Conservation (phyloP, 371 early-diverging fungal genomes). For the Cokeromyces recurvatus region DNA sequence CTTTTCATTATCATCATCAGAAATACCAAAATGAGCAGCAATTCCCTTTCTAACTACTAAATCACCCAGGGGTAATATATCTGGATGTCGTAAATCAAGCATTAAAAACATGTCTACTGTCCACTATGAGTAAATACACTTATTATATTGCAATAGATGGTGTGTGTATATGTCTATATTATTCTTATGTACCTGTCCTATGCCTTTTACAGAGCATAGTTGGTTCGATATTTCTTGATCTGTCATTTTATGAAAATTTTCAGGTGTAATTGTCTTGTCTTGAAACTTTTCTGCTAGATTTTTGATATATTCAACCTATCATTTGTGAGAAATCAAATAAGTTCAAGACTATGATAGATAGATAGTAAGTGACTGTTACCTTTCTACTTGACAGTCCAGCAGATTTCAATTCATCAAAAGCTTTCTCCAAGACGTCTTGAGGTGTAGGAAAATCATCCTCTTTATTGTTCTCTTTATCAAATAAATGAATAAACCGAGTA, state of each 20-base stretch:
- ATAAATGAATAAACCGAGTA: slow-evolving; percentile 34
- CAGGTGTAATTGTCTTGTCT: slow-evolving; percentile 32
- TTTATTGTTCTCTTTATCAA: slow-evolving; percentile 19
- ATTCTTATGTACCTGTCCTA: slow-evolving; percentile 42
- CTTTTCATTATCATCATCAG: neutral
- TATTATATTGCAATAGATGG: neutral
- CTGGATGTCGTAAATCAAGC: slow-evolving; percentile 50
- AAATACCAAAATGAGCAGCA: slow-evolving; percentile 27
- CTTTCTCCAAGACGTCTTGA: slow-evolving; percentile 23
- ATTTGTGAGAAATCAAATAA: too few relatives aligned
- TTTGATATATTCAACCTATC: slow-evolving; percentile 42
- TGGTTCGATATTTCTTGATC: slow-evolving; percentile 41
- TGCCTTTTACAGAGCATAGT: slow-evolving; percentile 46
- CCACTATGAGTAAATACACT: slow-evolving; percentile 31
- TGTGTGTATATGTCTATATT: neutral
- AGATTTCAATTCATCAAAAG: slow-evolving; percentile 24
- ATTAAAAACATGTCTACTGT: slow-evolving; percentile 55
- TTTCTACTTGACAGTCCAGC: slow-evolving; percentile 50
- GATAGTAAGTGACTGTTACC: slow-evolving; percentile 1
- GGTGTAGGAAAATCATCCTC: slow-evolving; percentile 51
- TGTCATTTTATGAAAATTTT: slow-evolving; percentile 29
- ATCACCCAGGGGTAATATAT: slow-evolving; percentile 54
- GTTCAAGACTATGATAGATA: too few relatives aligned
- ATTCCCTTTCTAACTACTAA: slow-evolving; percentile 53
- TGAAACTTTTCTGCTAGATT: slow-evolving; percentile 45